Evolutionary conservation across 371 early-diverging fungal genomes (phyloP), one percentile per base, ranked within the genome.

Genomic region (Mortierella sp.): DNA sequence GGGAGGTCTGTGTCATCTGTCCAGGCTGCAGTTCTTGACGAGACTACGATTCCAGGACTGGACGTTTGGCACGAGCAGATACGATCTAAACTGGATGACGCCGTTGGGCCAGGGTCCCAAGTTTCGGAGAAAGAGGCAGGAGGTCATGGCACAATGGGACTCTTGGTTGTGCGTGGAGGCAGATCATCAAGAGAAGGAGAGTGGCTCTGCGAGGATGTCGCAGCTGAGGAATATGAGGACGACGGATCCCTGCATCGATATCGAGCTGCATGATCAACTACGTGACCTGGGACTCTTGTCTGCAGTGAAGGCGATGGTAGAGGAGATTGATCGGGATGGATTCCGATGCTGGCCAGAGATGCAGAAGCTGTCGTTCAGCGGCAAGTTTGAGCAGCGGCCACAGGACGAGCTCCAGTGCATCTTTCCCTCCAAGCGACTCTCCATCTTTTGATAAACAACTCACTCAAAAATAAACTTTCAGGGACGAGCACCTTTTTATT

Each of bases 71-170:
- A 61, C 61, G 16, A 61, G 39, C 19, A 34, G 61, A 34, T 61
- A 61, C 61, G 37, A 61, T 9, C 22, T 61, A 22, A 61, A 61
- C 37, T 61, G 61, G 61, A 61, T 61, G 61, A 31, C 37, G 22
- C 11, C 61, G 19, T 61, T 6, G 22, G 61, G 61, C 9, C 61
- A 61, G 61, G 22, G 22, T 22, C 37, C 9, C 9, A 31, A 39
- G 19, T 61, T 34, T 19, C 61, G 61, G 61, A 61, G 61, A 22
- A 61, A 37, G 37, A 61, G 61, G 34, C 61, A 61, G 9, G 61
- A 61, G 10, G 61, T 61, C 19, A 61, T 61, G 61, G 61, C 61
- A 22, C 61, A 61, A 22, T 61, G 61, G 61, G 61, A 61, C 2
- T 10, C 34, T 3, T 61, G 61, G 61, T 16, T 61, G 2, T 10